Evolutionary conservation across 345 rosid genomes (phyloP), one percentile per base, ranked within the genome.

Genomic region (Citrus sp.): DNA sequence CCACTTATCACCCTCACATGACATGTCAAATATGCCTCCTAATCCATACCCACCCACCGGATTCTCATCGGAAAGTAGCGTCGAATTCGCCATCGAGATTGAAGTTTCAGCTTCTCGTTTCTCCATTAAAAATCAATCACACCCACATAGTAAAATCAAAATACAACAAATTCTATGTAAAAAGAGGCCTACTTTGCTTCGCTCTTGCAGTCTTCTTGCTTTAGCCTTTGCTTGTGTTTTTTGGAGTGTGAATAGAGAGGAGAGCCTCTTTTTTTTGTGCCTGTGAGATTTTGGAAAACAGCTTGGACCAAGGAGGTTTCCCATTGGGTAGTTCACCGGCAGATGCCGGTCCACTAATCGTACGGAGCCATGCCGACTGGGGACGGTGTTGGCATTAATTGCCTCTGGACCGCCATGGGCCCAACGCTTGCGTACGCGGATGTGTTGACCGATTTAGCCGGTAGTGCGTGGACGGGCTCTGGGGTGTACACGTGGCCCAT

Each of bases 351-450:
- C 42, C 60, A 40, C 7, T 5, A 54, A 55, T 60, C 54, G 84
- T 80, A 84, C 88, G 84, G 82, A 80, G 59, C 13, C 27, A 38
- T 64, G 81, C 30, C 46, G 59, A 58, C 81, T 12, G 62, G 72
- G 84, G 89, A 80, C 91, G 91, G 88, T 85, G 88, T 55, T 78
- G 86, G 73, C 90, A 92, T 89, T 94, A 70, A 94, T 76, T 91
- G 84, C 68, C 75, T 40, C 27, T 16, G 80, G 83, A 75, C 87
- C 74, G 79, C 74, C 74, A 70, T 6, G 32, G 77, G 80, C 74
- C 78, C 89, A 83, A 70, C 82, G 34, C 25, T 63, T 40, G 66
- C 18, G 18, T 27, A 81, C 87, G 87, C 86, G 88, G 74, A 79
- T 73, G 38, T 78, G 14, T 78, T 77, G 78, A 88, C 92, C 61